Evolutionary conservation across 148 eudicot genomes (phyloP).

Genomic region (Mesembryanthemum crystallinum): DNA sequence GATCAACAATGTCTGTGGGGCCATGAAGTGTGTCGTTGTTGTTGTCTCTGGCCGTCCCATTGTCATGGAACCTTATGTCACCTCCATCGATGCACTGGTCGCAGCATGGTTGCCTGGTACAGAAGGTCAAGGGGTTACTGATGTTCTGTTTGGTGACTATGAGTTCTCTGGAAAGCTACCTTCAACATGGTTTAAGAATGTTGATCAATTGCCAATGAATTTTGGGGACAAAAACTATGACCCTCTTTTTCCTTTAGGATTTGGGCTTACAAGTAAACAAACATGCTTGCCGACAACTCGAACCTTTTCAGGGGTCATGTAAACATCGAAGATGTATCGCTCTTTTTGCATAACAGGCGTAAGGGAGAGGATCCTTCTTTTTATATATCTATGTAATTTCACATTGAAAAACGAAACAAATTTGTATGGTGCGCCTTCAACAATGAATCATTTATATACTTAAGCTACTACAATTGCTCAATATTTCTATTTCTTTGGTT

Average conservation of each 20-base stretch:
- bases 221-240: slow-evolving; percentile 32
- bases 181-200: slow-evolving; percentile 34
- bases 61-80: slow-evolving; percentile 33
- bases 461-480: too few relatives aligned
- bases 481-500: too few relatives aligned
- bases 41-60: slow-evolving; percentile 37
- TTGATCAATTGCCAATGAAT: slow-evolving; percentile 37
- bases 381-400: too few relatives aligned
- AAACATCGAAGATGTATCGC: too few relatives aligned
- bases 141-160: slow-evolving; percentile 35
- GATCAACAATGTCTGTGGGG: slow-evolving; percentile 27
- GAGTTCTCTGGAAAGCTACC: slow-evolving; percentile 34
- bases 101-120: slow-evolving; percentile 43
- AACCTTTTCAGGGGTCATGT: too few relatives aligned
- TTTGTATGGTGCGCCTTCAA: too few relatives aligned
- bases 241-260: slow-evolving; percentile 36
- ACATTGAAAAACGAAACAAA: too few relatives aligned
- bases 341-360: too few relatives aligned
- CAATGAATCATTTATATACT: too few relatives aligned
- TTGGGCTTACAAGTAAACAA: slow-evolving; percentile 21
- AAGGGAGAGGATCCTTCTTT: too few relatives aligned
- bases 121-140: slow-evolving; percentile 37
- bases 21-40: slow-evolving; percentile 28
- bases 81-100: slow-evolving; percentile 29
- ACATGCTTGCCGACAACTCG: not conserved